phyloP scores from a whole-genome alignment of 805 yeast genomes.

The Nakazawaea wickerhamii region DNA sequence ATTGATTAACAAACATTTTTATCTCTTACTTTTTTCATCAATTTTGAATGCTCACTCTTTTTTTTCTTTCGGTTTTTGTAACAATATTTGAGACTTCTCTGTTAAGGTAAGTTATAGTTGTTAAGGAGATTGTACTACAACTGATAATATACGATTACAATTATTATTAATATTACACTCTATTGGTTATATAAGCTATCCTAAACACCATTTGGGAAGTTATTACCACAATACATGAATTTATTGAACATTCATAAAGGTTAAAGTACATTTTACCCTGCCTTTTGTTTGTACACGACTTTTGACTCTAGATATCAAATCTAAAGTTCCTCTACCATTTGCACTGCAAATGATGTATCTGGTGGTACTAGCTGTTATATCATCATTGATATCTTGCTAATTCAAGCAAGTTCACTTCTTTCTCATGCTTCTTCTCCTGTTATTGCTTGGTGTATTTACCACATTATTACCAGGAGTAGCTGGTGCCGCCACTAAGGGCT shows the following conservation, averaged over 20 bases:
- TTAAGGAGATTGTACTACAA: too few relatives aligned
- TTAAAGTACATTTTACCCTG: too few relatives aligned
- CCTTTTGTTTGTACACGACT: neutral
- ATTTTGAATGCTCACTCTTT: neutral
- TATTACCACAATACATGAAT: too few relatives aligned
- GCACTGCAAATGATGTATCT: too few relatives aligned
- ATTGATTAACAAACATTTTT: slow-evolving; percentile 7
- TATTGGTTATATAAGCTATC: too few relatives aligned
- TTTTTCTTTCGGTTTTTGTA: neutral
- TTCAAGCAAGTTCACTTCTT: slow-evolving; percentile 2
- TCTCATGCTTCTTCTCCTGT: slow-evolving; percentile 12
- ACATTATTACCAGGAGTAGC: slow-evolving; percentile 2
- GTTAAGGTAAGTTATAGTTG: too few relatives aligned
- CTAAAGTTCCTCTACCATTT: neutral
- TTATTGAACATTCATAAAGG: too few relatives aligned
- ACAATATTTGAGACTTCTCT: too few relatives aligned
- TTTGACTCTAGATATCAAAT: neutral
- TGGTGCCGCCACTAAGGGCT: neutral
- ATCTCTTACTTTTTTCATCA: neutral
- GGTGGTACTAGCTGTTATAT: too few relatives aligned
- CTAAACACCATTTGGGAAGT: too few relatives aligned
- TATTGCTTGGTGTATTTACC: slow-evolving; percentile 6
- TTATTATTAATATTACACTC: too few relatives aligned
- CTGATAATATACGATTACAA: too few relatives aligned
- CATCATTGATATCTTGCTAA: neutral